Conservation (phyloP, 2,329 filamentous ascomycete genomes). For the Colletotrichum phormii region DNA sequence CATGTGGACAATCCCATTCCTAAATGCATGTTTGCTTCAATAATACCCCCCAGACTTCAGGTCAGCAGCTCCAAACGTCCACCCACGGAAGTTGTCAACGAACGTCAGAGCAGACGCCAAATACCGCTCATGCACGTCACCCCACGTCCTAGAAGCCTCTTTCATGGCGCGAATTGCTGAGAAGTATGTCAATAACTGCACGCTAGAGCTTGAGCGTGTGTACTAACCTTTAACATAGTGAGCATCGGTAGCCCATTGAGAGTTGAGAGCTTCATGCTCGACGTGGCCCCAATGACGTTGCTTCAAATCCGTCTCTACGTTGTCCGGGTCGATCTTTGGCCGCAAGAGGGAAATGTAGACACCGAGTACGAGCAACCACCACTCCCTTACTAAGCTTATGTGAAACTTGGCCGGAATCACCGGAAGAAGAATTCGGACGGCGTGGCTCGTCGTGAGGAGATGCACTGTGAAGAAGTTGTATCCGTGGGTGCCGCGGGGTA, state of each 20-base stretch:
- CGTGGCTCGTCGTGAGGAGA: slow-evolving; percentile 86
- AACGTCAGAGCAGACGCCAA: slow-evolving; percentile 78
- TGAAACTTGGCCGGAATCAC: slow-evolving; percentile 80
- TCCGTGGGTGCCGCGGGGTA: slow-evolving; percentile 66
- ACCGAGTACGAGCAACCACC: slow-evolving; percentile 86
- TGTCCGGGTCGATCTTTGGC: slow-evolving; percentile 76
- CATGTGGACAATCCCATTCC: not conserved
- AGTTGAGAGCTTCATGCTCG: slow-evolving; percentile 75
- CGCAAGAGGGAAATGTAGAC: slow-evolving; percentile 82
- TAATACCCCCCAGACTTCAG: not conserved
- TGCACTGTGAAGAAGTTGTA: slow-evolving; percentile 90
- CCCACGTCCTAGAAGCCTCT: slow-evolving; percentile 81
- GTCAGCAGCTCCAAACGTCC: slow-evolving; percentile 56
- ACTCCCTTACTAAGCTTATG: slow-evolving; percentile 80
- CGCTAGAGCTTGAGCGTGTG: not conserved
- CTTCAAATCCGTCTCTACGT: slow-evolving; percentile 71
- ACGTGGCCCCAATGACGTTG: slow-evolving; percentile 83
- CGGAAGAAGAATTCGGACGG: slow-evolving; percentile 86
- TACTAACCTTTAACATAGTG: slow-evolving; percentile 84
- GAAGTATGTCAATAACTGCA: not conserved
- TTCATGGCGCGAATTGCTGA: slow-evolving; percentile 78
- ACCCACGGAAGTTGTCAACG: slow-evolving; percentile 78
- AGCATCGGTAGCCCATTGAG: slow-evolving; percentile 76
- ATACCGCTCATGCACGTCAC: slow-evolving; percentile 74
- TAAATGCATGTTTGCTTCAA: not conserved